Conservation (phyloP, 2,329 filamentous ascomycete genomes). For the Colletotrichum filicis region DNA sequence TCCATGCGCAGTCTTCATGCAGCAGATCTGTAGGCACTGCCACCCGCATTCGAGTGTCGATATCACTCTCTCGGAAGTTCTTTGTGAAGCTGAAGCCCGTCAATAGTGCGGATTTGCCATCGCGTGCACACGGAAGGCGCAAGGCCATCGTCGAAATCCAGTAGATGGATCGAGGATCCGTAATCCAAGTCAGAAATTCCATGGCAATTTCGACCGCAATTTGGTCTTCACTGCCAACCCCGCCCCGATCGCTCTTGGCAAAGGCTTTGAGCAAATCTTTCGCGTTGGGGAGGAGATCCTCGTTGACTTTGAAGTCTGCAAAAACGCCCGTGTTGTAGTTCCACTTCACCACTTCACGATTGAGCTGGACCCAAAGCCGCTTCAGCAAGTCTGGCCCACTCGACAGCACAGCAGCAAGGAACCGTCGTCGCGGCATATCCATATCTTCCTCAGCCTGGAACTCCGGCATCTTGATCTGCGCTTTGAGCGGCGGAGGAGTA, state of each 20-base stretch:
- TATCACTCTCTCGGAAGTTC: not conserved
- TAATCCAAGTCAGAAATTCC: conserved; percentile 12
- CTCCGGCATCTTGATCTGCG: too few species aligned
- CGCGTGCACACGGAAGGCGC: not conserved
- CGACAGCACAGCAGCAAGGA: not conserved
- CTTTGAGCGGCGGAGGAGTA: conserved; percentile 6
- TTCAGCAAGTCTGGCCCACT: not conserved
- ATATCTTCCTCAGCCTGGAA: conserved; percentile 4
- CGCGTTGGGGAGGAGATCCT: not conserved
- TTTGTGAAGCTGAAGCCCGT: not conserved
- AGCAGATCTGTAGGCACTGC: conserved; percentile 2
- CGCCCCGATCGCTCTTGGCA: fast-evolving
- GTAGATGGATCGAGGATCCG: conserved; percentile 12
- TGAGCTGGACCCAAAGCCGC: conserved; percentile 7
- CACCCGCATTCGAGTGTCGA: not conserved
- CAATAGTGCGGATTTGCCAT: not conserved
- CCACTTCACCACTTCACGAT: conserved; percentile 2
- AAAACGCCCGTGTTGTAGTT: conserved; percentile 17
- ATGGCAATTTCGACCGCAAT: not conserved
- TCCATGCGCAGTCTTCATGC: conserved; percentile 9
- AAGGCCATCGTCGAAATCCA: conserved; percentile 3
- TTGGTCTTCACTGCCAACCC: not conserved
- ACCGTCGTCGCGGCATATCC: not conserved
- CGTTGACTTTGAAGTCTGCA: not conserved
- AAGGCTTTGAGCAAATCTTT: not conserved